Conservation (phyloP, 768 basidiomycete species). For the Panellus pusillus region DNA sequence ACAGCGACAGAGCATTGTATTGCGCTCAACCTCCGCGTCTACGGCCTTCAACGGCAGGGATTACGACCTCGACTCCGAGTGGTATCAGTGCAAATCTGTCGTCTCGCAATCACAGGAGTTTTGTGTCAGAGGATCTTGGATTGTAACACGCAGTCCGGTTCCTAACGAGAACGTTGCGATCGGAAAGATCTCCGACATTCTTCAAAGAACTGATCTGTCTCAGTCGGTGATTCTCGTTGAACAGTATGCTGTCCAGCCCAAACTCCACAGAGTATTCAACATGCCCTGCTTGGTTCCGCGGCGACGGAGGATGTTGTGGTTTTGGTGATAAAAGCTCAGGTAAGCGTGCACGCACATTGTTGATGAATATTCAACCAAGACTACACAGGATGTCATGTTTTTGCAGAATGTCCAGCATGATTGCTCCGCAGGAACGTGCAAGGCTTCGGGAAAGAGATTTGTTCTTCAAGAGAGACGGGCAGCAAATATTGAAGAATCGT, state of each 20-base stretch:
- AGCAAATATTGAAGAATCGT: neutral
- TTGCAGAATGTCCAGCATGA: neutral
- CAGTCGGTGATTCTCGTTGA: neutral
- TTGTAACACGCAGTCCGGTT: constrained; percentile 21
- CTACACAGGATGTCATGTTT: neutral
- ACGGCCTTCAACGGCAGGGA: constrained; percentile 15
- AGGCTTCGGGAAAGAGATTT: neutral
- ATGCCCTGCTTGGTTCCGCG: neutral
- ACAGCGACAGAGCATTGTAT: neutral
- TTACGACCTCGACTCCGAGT: constrained; percentile 1
- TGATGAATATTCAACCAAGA: neutral
- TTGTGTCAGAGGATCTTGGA: constrained; percentile 26
- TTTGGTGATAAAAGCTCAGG: neutral
- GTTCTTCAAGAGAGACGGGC: neutral
- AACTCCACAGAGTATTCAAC: neutral
- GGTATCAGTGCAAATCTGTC: constrained; percentile 19
- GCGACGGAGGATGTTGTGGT: neutral
- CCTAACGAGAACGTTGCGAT: neutral
- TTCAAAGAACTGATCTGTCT: neutral
- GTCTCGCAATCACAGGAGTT: constrained; percentile 21
- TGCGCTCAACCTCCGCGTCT: constrained; percentile 15
- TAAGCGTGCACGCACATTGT: neutral
- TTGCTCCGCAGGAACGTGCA: neutral
- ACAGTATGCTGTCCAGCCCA: constrained; percentile 1
- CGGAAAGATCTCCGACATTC: constrained; percentile 1